Conservation (phyloP, 176 grass and related monocot genomes). For the Tillandsia fasciculata region DNA sequence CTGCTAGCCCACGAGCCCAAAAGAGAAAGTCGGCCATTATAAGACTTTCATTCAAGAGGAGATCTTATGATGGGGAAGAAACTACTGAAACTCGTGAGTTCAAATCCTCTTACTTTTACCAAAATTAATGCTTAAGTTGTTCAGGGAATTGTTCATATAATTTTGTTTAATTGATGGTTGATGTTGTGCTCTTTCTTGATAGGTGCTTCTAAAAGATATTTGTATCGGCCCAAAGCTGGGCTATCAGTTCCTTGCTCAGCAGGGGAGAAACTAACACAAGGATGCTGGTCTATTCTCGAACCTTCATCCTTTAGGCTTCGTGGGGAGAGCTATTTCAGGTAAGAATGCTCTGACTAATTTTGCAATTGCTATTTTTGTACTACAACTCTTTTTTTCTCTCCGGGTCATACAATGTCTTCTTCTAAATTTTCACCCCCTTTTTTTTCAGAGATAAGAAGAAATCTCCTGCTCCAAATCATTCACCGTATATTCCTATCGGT, state of each 20-base stretch:
- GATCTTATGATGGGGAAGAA: constrained; percentile 91
- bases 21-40: constrained; percentile 81
- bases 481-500: constrained; percentile 72
- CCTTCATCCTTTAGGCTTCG: constrained; percentile 74
- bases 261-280: constrained; percentile 47
- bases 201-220: constrained; percentile 79
- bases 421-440: constrained; percentile 8
- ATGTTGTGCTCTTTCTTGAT: constrained; percentile 13
- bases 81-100: constrained; percentile 83
- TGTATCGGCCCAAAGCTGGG: constrained; percentile 69
- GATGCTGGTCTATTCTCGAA: constrained; percentile 80
- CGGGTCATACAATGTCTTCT: constrained; percentile 15
- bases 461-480: constrained; percentile 37
- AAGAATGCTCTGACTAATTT: constrained; percentile 17
- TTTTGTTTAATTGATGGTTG: neutral
- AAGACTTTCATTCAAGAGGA: constrained; percentile 75
- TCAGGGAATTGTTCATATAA: neutral
- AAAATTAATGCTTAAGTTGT: constrained; percentile 3
- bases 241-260: constrained; percentile 44
- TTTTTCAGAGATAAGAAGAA: constrained; percentile 84
- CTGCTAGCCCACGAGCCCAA: constrained; percentile 46
- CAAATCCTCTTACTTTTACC: neutral
- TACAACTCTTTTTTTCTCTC: neutral
- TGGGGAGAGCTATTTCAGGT: constrained; percentile 89
- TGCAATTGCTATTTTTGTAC: neutral